These are phyloP conservation scores for Diutina pseudorugosa DNA, from an alignment of 1,139 yeast species.

Conservation along the genomic window DNA sequence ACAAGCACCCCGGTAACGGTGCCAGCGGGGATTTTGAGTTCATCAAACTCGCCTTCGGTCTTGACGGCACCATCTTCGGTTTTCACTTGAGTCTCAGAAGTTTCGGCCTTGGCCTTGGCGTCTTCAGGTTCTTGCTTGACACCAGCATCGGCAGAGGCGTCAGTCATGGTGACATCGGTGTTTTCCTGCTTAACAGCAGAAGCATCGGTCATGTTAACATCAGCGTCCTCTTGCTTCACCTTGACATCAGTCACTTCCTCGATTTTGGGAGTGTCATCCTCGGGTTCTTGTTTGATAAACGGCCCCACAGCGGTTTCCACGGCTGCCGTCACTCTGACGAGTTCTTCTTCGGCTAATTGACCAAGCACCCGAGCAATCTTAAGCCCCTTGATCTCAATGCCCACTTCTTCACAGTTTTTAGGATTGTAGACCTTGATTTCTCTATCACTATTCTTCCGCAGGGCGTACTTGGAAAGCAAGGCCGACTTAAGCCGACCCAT, in stretches of 20 bases:
- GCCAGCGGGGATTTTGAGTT: neutral
- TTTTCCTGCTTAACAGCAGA: constrained; percentile 4
- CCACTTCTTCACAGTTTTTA: constrained; percentile 73
- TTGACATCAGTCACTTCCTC: neutral
- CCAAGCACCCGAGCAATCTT: constrained; percentile 51
- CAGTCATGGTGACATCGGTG: constrained; percentile 2
- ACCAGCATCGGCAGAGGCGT: constrained; percentile 2
- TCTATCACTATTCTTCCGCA: constrained; percentile 72
- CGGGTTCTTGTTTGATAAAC: constrained; percentile 8
- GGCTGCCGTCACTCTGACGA: constrained; percentile 8
- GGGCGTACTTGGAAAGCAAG: constrained; percentile 70
- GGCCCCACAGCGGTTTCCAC: constrained; percentile 6
- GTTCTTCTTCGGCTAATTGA: constrained; percentile 7
- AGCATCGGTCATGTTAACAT: neutral
- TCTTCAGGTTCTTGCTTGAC: constrained; percentile 8
- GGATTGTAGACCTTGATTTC: constrained; percentile 94
- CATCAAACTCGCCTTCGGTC: constrained; percentile 18
- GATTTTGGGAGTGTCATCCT: constrained; percentile 3
- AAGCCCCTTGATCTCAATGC: constrained; percentile 67
- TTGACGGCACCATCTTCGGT: neutral
- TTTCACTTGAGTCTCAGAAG: constrained; percentile 2
- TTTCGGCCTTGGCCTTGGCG: constrained; percentile 10
- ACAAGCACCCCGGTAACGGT: constrained; percentile 79
- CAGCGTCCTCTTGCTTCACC: constrained; percentile 2
- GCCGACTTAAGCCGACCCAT: constrained; percentile 97